A percentile compares a stretch with the other conserved stretches of the same genome.
phyloP scores from a whole-genome alignment of 495 filamentous ascomycete genomes.

The Annulohypoxylon bovei region DNA sequence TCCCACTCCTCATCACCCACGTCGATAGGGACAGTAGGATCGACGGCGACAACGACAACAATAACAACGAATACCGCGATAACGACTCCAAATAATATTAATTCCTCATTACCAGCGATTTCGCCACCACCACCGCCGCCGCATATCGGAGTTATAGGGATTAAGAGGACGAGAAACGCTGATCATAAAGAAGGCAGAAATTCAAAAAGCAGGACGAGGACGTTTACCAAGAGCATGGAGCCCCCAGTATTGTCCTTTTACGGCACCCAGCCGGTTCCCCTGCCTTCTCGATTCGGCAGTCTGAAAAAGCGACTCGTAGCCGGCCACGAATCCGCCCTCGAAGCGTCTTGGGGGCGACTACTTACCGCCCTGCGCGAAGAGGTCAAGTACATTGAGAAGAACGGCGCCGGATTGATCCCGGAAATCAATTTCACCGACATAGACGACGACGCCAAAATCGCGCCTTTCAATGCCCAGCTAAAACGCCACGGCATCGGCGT shows the following conservation, averaged over 20 bases:
- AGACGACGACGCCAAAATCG: conserved; percentile 57
- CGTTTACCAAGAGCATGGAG: conserved; percentile 62
- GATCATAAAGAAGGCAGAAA: conserved; percentile 46
- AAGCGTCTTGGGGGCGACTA: conserved; percentile 77
- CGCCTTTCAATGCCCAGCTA: conserved; percentile 63
- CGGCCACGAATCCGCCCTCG: conserved; percentile 72
- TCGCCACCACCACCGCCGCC: conserved; percentile 3
- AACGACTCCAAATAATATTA: conserved; percentile 13
- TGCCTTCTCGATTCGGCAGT: conserved; percentile 79
- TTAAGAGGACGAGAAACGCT: conserved; percentile 43
- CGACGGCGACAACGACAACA: conserved; percentile 11
- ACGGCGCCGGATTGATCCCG: conserved; percentile 66
- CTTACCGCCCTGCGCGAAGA: conserved; percentile 67
- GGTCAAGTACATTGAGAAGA: conserved; percentile 62
- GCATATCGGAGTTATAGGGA: conserved; percentile 40
- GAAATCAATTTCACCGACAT: conserved; percentile 71
- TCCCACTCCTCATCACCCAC: conserved; percentile 18
- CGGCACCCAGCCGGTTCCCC: conserved; percentile 75
- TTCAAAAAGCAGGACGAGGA: conserved; percentile 45
- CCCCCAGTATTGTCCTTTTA: conserved; percentile 81
- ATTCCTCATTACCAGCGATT: background rate
- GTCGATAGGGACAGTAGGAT: conserved; percentile 19
- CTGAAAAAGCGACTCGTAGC: conserved; percentile 73
- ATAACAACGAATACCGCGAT: conserved; percentile 8
- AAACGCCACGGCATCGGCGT: conserved; percentile 73